phyloP scores from a whole-genome alignment of 2,329 filamentous ascomycete species.

The Plectosphaerella sp. region DNA sequence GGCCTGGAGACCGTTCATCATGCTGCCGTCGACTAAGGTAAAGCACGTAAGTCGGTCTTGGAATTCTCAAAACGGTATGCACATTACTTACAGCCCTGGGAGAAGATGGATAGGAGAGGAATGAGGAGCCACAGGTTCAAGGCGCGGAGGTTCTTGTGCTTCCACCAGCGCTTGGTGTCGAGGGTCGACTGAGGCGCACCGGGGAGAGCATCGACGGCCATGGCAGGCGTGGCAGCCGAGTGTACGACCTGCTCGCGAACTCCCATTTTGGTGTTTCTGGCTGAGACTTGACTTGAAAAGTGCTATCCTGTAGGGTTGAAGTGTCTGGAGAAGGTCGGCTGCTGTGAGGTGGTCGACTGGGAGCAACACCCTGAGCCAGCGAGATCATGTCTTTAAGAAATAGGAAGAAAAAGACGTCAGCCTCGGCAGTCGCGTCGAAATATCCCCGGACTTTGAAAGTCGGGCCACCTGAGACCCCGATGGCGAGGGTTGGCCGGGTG shows the following conservation, averaged over 20 bases:
- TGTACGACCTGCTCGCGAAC: not conserved
- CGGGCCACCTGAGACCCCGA: too few relatives aligned
- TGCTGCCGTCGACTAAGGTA: conserved; percentile 21
- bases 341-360: too few relatives aligned
- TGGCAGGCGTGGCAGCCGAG: not conserved
- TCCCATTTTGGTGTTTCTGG: not conserved
- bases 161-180: not conserved
- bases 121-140: not conserved
- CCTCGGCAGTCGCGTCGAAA: not conserved
- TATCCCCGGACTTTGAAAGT: not conserved
- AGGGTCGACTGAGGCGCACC: not conserved
- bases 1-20: conserved; percentile 41
- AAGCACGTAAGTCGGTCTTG: not conserved
- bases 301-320: too few relatives aligned
- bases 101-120: not conserved
- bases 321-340: too few relatives aligned
- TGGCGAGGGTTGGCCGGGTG: too few relatives aligned
- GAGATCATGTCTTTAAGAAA: too few relatives aligned
- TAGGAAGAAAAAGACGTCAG: not conserved
- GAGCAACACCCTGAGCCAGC: too few relatives aligned
- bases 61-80: too few relatives aligned
- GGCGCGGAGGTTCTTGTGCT: not conserved
- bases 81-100: not conserved
- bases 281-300: too few relatives aligned
- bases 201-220: not conserved